Percentiles rank a stretch among this genome's conserved stretches.
These are phyloP conservation scores for Colletotrichum phormii DNA, from an alignment of 2,329 filamentous ascomycete genomes.

Conservation along the genomic window DNA sequence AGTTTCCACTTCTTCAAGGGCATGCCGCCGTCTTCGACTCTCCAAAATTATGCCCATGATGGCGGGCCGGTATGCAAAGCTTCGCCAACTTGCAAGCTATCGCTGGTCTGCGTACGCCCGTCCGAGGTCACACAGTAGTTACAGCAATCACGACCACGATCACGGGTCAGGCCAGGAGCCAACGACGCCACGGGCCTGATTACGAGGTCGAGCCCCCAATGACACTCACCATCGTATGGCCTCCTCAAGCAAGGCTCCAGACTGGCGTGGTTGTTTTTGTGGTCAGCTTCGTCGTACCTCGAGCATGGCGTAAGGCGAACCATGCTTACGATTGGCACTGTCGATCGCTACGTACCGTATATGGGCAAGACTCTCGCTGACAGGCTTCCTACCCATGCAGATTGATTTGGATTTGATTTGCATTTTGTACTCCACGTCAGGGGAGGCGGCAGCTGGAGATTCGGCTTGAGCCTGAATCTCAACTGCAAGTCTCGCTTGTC, in stretches of 20 bases:
- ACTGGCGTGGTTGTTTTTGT: not conserved
- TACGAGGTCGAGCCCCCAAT: not conserved
- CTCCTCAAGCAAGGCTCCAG: not conserved
- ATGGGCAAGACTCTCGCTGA: not conserved
- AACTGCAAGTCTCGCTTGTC: constrained; percentile 20
- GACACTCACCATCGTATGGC: not conserved
- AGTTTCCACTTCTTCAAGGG: not conserved
- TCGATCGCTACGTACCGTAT: not conserved
- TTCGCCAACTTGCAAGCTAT: not conserved
- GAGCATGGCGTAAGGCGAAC: not conserved
- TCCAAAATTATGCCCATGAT: not conserved
- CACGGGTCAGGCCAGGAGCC: not conserved
- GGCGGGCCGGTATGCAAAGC: not conserved
- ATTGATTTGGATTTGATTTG: not conserved
- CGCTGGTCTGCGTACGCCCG: not conserved
- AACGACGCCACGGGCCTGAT: not conserved
- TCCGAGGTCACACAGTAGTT: not conserved
- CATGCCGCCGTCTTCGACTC: not conserved
- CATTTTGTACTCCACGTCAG: not conserved
- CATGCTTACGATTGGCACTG: not conserved
- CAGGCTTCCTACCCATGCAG: constrained; percentile 9
- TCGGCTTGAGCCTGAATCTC: constrained; percentile 1
- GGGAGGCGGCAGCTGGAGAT: constrained; percentile 13
- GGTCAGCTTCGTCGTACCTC: not conserved
- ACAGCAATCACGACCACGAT: not conserved